phyloP scores from a whole-genome alignment of 345 rosid genomes.

The Bruguiera sexangula region DNA sequence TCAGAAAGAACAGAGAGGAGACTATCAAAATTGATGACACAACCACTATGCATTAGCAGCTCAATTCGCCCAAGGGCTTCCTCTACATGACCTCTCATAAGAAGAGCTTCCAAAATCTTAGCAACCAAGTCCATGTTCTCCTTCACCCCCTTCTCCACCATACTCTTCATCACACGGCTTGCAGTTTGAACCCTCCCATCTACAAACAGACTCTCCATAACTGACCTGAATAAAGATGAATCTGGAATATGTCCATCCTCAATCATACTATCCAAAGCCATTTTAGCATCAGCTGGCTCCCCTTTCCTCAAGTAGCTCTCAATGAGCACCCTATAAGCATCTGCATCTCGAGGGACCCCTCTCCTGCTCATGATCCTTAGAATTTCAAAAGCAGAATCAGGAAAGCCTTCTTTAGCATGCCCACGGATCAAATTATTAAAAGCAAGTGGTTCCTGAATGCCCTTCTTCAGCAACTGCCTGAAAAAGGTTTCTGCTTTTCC shows the following conservation, averaged over 20 bases:
- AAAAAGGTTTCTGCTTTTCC: slow-evolving; percentile 76
- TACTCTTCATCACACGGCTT: slow-evolving; percentile 79
- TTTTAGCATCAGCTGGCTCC: slow-evolving; percentile 87
- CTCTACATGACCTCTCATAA: slow-evolving; percentile 83
- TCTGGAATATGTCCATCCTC: slow-evolving; percentile 76
- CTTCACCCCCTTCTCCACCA: slow-evolving; percentile 73
- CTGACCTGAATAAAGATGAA: slow-evolving; percentile 61
- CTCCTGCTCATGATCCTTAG: slow-evolving; percentile 77
- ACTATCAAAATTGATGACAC: slow-evolving; percentile 48
- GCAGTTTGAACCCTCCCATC: slow-evolving; percentile 89
- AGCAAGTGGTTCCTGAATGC: slow-evolving; percentile 62
- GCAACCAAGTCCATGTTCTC: slow-evolving; percentile 75
- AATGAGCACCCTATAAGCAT: slow-evolving; percentile 64
- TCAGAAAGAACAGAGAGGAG: slow-evolving; percentile 60
- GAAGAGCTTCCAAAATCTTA: slow-evolving; percentile 78
- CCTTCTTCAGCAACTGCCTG: slow-evolving; percentile 86
- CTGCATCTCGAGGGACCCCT: slow-evolving; percentile 64
- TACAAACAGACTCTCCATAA: slow-evolving; percentile 79
- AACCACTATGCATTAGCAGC: slow-evolving; percentile 56
- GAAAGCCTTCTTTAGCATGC: slow-evolving; percentile 79
- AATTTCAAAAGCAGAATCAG: slow-evolving; percentile 75
- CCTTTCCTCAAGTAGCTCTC: slow-evolving; percentile 90
- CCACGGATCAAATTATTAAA: slow-evolving; percentile 71
- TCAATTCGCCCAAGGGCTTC: slow-evolving; percentile 88
- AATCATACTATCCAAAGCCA: slow-evolving; percentile 77